phyloP scores from a whole-genome alignment of 352 stramenopile genomes.

The Pythium periplocum region DNA sequence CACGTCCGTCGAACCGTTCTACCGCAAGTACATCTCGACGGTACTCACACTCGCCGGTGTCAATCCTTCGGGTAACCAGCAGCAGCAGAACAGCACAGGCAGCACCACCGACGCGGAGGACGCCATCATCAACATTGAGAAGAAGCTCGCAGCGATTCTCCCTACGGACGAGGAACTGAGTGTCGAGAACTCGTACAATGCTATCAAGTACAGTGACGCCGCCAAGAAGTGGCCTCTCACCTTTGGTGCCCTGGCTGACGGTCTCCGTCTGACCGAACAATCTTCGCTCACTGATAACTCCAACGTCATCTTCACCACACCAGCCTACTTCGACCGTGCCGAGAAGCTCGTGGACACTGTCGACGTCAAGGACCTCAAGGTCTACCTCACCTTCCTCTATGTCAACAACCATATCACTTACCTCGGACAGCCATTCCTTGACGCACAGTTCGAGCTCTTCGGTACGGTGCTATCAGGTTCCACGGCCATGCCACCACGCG shows the following conservation, averaged over 20 bases:
- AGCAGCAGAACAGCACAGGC: constrained; percentile 14
- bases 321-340: constrained; percentile 41
- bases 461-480: constrained; percentile 57
- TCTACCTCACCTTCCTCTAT: constrained; percentile 42
- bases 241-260: constrained; percentile 34
- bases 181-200: constrained; percentile 82
- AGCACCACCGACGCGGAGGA: constrained; percentile 9
- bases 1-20: constrained; percentile 18
- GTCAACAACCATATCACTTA: constrained; percentile 26
- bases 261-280: constrained; percentile 30
- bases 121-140: constrained; percentile 63
- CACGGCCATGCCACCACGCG: constrained; percentile 42
- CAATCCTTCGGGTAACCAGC: constrained; percentile 19
- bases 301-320: constrained; percentile 36
- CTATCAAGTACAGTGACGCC: constrained; percentile 56
- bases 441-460: constrained; percentile 88
- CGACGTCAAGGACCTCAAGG: constrained; percentile 35
- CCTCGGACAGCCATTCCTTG: constrained; percentile 57
- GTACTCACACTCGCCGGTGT: constrained; percentile 7
- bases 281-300: constrained; percentile 22
- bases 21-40: constrained; percentile 24
- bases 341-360: constrained; percentile 29
- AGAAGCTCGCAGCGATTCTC: constrained; percentile 46
- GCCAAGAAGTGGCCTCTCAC: constrained; percentile 31
- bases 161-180: constrained; percentile 57